A percentile compares a stretch with the other conserved stretches of the same genome.
These are phyloP conservation scores for Mariannaea elegans DNA, from an alignment of 2,329 filamentous ascomycete genomes.

Conservation along the genomic window DNA sequence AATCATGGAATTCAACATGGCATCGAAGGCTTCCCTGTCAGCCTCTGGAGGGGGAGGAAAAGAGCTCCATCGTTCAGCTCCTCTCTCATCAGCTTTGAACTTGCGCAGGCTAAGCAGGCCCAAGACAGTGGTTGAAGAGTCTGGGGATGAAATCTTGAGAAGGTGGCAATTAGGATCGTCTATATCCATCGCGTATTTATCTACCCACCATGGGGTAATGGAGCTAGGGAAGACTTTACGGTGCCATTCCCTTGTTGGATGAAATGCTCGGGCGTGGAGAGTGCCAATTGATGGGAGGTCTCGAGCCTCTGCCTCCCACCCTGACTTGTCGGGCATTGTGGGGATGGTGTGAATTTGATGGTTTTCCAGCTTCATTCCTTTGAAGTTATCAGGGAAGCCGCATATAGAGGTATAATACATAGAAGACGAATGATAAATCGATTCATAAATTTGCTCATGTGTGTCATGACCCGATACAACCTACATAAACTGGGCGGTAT, in stretches of 20 bases:
- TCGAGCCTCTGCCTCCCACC: background rate
- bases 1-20: background rate
- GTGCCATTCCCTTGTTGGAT: background rate
- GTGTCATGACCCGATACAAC: no score
- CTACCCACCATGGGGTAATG: background rate
- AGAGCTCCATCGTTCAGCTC: background rate
- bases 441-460: no score
- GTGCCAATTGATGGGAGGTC: background rate
- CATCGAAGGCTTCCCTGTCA: background rate
- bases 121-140: background rate
- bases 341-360: background rate
- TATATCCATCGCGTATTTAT: background rate
- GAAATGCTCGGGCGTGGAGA: background rate
- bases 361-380: background rate
- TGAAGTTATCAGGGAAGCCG: no score
- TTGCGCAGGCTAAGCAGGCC: background rate
- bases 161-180: background rate
- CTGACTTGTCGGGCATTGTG: background rate
- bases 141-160: background rate
- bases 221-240: background rate
- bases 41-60: background rate
- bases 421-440: no score
- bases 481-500: no score
- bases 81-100: background rate
- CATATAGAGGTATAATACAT: no score